A percentile compares a stretch with the other conserved stretches of the same genome.
Conservation (phyloP, 352 stramenopile genomes). For the Phytophthora constricta region DNA sequence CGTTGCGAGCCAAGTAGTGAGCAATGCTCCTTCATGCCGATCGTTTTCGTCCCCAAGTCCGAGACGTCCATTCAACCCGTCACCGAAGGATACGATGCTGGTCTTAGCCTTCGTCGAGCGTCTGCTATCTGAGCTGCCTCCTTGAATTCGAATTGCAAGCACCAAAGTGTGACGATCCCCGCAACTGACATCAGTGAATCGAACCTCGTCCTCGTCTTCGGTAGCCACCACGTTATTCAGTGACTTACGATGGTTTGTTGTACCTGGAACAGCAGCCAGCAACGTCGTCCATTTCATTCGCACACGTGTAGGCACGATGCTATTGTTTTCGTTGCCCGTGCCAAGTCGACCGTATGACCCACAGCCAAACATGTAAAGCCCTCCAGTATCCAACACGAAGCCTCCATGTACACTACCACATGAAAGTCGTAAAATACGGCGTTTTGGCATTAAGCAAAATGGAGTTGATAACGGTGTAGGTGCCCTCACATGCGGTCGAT, state of each 20-base stretch:
- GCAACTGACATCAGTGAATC: constrained; percentile 73
- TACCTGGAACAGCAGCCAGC: constrained; percentile 10
- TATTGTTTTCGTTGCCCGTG: constrained; percentile 35
- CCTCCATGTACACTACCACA: constrained; percentile 64
- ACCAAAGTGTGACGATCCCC: constrained; percentile 72
- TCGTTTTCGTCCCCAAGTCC: constrained; percentile 63
- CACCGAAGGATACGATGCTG: constrained; percentile 67
- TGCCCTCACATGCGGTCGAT: constrained; percentile 15
- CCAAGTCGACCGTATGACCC: constrained; percentile 66
- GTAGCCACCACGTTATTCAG: constrained; percentile 5
- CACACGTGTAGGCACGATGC: constrained; percentile 36
- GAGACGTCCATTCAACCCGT: constrained; percentile 73
- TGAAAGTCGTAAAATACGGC: constrained; percentile 52
- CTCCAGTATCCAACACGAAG: constrained; percentile 61
- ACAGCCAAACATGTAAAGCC: constrained; percentile 77
- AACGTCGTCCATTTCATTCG: constrained; percentile 51
- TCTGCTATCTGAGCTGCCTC: constrained; percentile 5
- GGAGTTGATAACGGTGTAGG: constrained; percentile 23
- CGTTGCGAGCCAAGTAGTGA: constrained; percentile 44
- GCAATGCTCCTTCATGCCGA: constrained; percentile 43
- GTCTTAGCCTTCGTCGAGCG: constrained; percentile 30
- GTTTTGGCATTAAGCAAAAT: constrained; percentile 31
- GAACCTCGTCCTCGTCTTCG: constrained; percentile 40
- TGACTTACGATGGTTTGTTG: constrained; percentile 15
- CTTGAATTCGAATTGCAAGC: constrained; percentile 16